A percentile compares a stretch with the other conserved stretches of the same genome.
These are phyloP conservation scores for Nepenthes alata DNA, from an alignment of 179 eudicot genomes.

Conservation along the genomic window DNA sequence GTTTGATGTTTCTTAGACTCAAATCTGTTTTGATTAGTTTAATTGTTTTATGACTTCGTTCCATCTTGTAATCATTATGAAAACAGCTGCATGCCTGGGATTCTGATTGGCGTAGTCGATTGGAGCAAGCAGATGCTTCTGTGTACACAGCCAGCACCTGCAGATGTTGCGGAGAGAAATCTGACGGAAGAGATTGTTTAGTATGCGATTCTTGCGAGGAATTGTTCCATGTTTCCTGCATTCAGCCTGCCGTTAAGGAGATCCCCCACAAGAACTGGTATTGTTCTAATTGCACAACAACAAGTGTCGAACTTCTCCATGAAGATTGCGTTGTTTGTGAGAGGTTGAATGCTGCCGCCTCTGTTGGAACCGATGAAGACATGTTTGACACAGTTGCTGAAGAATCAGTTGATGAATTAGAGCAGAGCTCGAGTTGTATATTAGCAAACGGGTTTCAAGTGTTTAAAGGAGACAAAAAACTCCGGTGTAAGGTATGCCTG, in stretches of 20 bases:
- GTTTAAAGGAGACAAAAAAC: slow-evolving; percentile 20
- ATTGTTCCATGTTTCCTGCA: slow-evolving; percentile 77
- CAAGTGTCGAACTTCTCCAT: slow-evolving; percentile 53
- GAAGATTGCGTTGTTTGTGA: slow-evolving; percentile 72
- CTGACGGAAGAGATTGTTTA: slow-evolving; percentile 63
- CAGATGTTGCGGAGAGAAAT: slow-evolving; percentile 46
- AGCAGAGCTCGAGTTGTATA: slow-evolving; percentile 38
- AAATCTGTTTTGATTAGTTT: neutral
- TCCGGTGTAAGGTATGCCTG: slow-evolving; percentile 45
- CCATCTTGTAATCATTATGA: slow-evolving; percentile 3
- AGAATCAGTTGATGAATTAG: slow-evolving; percentile 24
- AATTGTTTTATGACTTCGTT: neutral
- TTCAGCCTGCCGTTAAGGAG: slow-evolving; percentile 56
- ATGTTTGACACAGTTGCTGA: slow-evolving; percentile 18
- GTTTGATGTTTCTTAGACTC: too few species aligned
- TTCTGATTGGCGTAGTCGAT: slow-evolving; percentile 22
- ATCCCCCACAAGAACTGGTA: slow-evolving; percentile 77
- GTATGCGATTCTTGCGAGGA: slow-evolving; percentile 90
- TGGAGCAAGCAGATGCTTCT: slow-evolving; percentile 36
- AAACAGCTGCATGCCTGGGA: slow-evolving; percentile 22
- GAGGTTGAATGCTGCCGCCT: slow-evolving; percentile 27
- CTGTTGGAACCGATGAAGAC: slow-evolving; percentile 13
- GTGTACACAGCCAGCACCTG: slow-evolving; percentile 33
- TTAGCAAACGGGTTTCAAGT: slow-evolving; percentile 26
- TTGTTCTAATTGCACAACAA: slow-evolving; percentile 53